A percentile compares a stretch with the other conserved stretches of the same genome.
Evolutionary conservation across 2,329 filamentous ascomycete species (phyloP).

Genomic region (Aspergillus awamori): DNA sequence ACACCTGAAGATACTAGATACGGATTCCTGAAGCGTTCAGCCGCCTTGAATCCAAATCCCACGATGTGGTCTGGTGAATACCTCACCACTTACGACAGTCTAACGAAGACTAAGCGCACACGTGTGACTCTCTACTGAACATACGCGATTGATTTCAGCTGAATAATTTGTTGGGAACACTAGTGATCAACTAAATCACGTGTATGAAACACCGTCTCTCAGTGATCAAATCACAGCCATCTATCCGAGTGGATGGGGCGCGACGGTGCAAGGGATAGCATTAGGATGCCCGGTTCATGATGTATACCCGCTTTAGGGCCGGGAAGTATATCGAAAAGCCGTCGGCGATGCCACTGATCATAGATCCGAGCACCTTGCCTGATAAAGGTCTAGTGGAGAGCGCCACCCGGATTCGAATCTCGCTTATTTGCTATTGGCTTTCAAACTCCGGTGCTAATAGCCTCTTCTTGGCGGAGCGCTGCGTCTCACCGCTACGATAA

Average conservation of each 20-base stretch:
- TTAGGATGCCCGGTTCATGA: background rate
- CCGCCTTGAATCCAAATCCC: background rate
- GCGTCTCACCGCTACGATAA: background rate
- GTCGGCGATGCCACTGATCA: background rate
- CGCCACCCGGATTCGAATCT: background rate
- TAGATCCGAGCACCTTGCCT: background rate
- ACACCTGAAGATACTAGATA: background rate
- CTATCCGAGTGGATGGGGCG: background rate
- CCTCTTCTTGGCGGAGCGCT: background rate
- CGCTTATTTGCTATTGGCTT: background rate
- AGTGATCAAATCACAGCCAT: background rate
- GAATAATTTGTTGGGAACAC: background rate
- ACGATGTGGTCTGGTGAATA: background rate
- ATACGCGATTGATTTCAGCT: background rate
- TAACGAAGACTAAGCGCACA: too few species aligned
- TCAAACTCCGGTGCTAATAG: background rate
- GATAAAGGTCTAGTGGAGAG: background rate
- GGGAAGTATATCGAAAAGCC: background rate
- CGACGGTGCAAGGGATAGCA: background rate
- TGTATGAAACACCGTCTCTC: background rate
- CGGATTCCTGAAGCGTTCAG: background rate
- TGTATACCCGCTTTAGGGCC: background rate
- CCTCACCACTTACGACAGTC: too few species aligned
- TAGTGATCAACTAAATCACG: background rate
- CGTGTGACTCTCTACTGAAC: background rate